Conservation (phyloP, 345 rosid genomes). For the Populus ilicifolia region DNA sequence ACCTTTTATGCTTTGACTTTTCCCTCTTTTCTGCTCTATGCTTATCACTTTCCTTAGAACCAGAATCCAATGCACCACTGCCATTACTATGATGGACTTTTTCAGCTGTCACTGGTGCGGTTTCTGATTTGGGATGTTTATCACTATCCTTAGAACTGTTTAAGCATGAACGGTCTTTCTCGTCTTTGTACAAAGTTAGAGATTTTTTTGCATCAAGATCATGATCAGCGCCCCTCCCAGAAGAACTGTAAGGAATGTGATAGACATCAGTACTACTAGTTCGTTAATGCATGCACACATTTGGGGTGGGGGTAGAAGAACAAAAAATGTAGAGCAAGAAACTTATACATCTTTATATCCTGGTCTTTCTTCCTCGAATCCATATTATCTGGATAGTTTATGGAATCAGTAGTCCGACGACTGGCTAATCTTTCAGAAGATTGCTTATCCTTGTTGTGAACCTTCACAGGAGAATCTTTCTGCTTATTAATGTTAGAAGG, state of each 20-base stretch:
- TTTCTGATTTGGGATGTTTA: slow-evolving; percentile 25
- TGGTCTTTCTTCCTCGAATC: slow-evolving; percentile 35
- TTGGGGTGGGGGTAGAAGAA: slow-evolving; percentile 9
- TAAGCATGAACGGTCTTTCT: slow-evolving; percentile 25
- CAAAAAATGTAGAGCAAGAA: background rate
- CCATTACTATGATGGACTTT: slow-evolving; percentile 39
- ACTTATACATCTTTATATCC: slow-evolving; percentile 47
- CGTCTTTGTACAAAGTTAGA: slow-evolving; percentile 33
- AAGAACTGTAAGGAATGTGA: slow-evolving; percentile 41
- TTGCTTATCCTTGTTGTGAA: slow-evolving; percentile 22
- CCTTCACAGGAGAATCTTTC: slow-evolving; percentile 29
- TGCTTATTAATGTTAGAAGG: slow-evolving; percentile 35
- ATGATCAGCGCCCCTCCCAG: slow-evolving; percentile 29
- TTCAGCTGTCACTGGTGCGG: slow-evolving; percentile 26
- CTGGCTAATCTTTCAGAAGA: slow-evolving; percentile 27
- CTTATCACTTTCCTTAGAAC: slow-evolving; percentile 50
- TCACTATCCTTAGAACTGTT: slow-evolving; percentile 33
- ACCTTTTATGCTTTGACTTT: slow-evolving; percentile 61
- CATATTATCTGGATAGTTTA: slow-evolving; percentile 16
- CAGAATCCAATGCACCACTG: slow-evolving; percentile 43
- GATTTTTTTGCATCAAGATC: slow-evolving; percentile 42
- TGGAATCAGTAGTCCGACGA: slow-evolving; percentile 21
- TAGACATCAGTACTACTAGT: slow-evolving; percentile 12
- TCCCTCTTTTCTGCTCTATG: slow-evolving; percentile 41
- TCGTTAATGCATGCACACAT: background rate